These are phyloP conservation scores for Eucalyptus erythrocorys DNA, from an alignment of 345 rosid genomes.

Conservation along the genomic window DNA sequence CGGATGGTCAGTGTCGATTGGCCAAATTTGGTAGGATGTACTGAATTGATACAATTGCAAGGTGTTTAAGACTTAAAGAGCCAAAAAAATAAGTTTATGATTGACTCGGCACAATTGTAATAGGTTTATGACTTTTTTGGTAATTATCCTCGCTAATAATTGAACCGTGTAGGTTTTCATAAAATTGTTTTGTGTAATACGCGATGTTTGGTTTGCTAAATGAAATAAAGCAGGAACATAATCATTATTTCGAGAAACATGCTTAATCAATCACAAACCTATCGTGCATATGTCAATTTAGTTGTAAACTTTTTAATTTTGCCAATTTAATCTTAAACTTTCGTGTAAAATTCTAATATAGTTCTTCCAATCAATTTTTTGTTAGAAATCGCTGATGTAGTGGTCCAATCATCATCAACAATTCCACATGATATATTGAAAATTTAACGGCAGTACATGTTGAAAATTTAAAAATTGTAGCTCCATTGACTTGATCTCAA, in stretches of 20 bases:
- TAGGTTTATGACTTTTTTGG: too few relatives aligned
- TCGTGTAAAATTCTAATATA: neutral
- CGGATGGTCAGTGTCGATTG: too few relatives aligned
- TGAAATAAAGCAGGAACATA: neutral
- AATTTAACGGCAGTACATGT: too few relatives aligned
- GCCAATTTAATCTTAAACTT: neutral
- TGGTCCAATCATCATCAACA: accelerated
- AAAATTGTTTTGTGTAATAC: neutral
- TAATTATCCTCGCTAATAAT: neutral
- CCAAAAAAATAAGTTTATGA: too few relatives aligned
- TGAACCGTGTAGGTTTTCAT: neutral
- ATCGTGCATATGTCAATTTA: neutral
- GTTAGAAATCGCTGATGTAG: accelerated
- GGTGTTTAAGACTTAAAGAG: too few relatives aligned
- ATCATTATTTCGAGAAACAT: neutral
- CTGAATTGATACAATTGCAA: too few relatives aligned
- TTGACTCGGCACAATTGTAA: too few relatives aligned
- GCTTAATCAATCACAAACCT: neutral
- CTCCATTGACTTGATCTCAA: too few relatives aligned
- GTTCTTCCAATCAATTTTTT: neutral
- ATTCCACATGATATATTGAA: neutral
- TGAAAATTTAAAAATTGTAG: too few relatives aligned
- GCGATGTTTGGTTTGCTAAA: neutral
- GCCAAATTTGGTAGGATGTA: accelerated
- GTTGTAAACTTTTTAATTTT: neutral